phyloP scores from a whole-genome alignment of 306 rosid genomes.

The Dryas alaskensis region DNA sequence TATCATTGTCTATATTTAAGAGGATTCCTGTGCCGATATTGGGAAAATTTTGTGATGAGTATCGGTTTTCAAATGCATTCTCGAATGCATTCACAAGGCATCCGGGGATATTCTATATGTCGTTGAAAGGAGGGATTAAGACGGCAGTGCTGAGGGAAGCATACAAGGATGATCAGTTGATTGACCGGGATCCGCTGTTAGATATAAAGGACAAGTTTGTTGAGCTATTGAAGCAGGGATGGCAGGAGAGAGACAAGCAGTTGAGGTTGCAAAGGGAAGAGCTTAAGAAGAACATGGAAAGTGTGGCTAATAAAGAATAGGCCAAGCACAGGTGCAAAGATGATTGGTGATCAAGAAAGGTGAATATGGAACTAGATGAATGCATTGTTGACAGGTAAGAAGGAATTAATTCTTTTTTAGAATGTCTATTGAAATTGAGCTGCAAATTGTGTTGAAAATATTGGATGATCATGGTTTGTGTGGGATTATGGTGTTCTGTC shows the following conservation, averaged over 20 bases:
- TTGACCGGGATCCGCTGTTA: constrained; percentile 72
- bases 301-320: constrained; percentile 36
- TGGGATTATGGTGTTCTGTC: constrained; percentile 7
- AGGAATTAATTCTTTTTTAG: not conserved
- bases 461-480: constrained; percentile 13
- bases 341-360: constrained; percentile 12
- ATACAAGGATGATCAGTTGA: constrained; percentile 49
- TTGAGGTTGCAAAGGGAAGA: constrained; percentile 45
- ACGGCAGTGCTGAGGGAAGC: constrained; percentile 83
- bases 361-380: not conserved
- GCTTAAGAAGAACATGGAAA: constrained; percentile 43
- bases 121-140: constrained; percentile 81
- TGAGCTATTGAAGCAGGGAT: constrained; percentile 81
- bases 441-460: constrained; percentile 16
- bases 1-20: constrained; percentile 65
- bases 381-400: constrained; percentile 13
- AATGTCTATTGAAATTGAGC: constrained; percentile 21
- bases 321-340: constrained; percentile 7
- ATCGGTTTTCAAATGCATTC: constrained; percentile 74
- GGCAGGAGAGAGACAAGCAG: constrained; percentile 53
- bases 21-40: constrained; percentile 77
- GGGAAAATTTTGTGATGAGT: constrained; percentile 75
- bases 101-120: constrained; percentile 77
- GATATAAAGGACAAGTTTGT: constrained; percentile 63
- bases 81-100: constrained; percentile 72